phyloP scores from a whole-genome alignment of 1,284 basidiomycete genomes.

The Chondrostereum purpureum region DNA sequence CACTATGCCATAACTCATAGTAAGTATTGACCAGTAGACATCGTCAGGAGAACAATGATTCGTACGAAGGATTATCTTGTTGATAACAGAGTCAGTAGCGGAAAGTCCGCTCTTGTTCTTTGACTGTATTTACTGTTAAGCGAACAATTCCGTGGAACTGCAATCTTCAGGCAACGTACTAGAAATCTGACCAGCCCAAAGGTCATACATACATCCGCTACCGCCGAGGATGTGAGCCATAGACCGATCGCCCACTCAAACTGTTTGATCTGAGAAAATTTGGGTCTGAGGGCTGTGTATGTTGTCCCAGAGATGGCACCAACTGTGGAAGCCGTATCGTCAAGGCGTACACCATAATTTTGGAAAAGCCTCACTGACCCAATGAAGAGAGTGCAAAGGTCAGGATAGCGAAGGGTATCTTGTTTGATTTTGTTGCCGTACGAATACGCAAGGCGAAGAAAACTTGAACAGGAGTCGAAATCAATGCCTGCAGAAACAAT shows the following conservation, averaged over 20 bases:
- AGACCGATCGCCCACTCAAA: background rate
- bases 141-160: too few species aligned
- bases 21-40: too few species aligned
- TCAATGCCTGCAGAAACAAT: background rate
- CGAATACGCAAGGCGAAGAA: constrained; percentile 1
- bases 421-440: background rate
- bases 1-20: background rate
- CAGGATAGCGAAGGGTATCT: background rate
- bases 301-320: background rate
- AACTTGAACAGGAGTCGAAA: background rate
- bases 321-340: background rate
- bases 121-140: too few species aligned
- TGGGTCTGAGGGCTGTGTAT: background rate
- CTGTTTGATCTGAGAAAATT: background rate
- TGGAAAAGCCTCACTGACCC: background rate
- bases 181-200: background rate
- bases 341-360: background rate
- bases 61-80: background rate
- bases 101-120: background rate
- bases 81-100: background rate
- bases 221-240: background rate
- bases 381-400: background rate
- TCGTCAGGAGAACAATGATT: background rate
- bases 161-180: too few species aligned
- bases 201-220: background rate